phyloP scores from a whole-genome alignment of 2,329 filamentous ascomycete species.

The Lachnellula arida region DNA sequence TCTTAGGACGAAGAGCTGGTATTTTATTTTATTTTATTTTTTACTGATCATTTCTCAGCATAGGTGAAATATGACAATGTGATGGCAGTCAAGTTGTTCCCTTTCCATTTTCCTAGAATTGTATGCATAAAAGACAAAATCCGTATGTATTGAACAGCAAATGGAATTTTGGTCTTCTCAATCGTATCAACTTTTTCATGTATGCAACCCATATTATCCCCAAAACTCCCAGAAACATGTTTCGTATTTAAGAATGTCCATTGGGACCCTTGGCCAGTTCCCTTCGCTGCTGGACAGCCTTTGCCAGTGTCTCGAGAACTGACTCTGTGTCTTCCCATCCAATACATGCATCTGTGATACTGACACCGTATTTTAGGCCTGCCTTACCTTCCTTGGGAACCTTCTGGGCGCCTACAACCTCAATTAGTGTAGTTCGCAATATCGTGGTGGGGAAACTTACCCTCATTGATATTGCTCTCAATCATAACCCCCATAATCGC shows the following conservation, averaged over 20 bases:
- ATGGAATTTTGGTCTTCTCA: too few species aligned
- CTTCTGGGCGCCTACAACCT: slow-evolving; percentile 71
- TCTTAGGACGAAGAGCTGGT: too few species aligned
- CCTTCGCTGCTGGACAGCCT: slow-evolving; percentile 72
- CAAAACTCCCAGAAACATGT: neutral
- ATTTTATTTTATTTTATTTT: too few species aligned
- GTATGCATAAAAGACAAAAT: too few species aligned
- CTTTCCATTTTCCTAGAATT: too few species aligned
- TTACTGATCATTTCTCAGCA: too few species aligned
- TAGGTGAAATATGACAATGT: too few species aligned
- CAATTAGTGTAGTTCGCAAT: slow-evolving; percentile 1
- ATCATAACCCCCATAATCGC: slow-evolving; percentile 98
- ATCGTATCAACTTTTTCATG: too few species aligned
- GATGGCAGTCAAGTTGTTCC: too few species aligned
- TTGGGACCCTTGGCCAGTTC: slow-evolving; percentile 33
- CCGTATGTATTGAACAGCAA: too few species aligned
- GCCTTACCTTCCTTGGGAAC: slow-evolving; percentile 80
- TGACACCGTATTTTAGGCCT: slow-evolving; percentile 87
- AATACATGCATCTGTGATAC: slow-evolving; percentile 97
- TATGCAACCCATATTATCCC: neutral
- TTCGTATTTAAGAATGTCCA: slow-evolving; percentile 12
- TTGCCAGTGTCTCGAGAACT: slow-evolving; percentile 72
- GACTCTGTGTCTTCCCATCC: slow-evolving; percentile 84
- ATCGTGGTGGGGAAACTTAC: slow-evolving; percentile 37
- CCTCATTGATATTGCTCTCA: slow-evolving; percentile 94